A percentile compares a stretch with the other conserved stretches of the same genome.
These are phyloP conservation scores for Colletotrichum liriopes DNA, from an alignment of 2,329 filamentous ascomycete species.

Conservation along the genomic window DNA sequence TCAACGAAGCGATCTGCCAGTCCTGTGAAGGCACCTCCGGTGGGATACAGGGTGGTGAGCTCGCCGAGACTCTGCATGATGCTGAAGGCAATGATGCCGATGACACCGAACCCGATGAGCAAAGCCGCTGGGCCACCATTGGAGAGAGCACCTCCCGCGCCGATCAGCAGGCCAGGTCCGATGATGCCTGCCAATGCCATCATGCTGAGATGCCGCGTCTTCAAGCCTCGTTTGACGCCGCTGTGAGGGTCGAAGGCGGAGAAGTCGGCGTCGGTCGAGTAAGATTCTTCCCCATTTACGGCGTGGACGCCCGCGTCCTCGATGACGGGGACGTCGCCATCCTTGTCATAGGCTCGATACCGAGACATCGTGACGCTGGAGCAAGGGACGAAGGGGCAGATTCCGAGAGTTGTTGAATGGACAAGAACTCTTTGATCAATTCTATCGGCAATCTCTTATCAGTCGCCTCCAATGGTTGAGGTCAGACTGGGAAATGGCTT, in stretches of 20 bases:
- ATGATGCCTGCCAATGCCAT: slow-evolving; percentile 75
- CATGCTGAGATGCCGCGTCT: slow-evolving; percentile 78
- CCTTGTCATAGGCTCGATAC: slow-evolving; percentile 39
- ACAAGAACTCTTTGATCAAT: neutral
- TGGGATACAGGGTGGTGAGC: slow-evolving; percentile 81
- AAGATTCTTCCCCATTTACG: slow-evolving; percentile 7
- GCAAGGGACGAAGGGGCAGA: neutral
- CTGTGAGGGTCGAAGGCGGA: slow-evolving; percentile 70
- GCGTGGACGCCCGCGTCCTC: slow-evolving; percentile 14
- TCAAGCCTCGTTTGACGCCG: slow-evolving; percentile 79
- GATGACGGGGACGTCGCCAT: slow-evolving; percentile 31
- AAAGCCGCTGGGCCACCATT: slow-evolving; percentile 80
- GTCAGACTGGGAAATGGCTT: neutral
- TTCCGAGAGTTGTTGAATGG: neutral
- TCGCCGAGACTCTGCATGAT: slow-evolving; percentile 84
- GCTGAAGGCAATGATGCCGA: slow-evolving; percentile 77
- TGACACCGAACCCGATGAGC: slow-evolving; percentile 80
- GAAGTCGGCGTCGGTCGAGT: slow-evolving; percentile 60
- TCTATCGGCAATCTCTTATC: neutral
- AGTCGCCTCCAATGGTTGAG: neutral
- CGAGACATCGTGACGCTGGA: slow-evolving; percentile 20
- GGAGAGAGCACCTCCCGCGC: slow-evolving; percentile 78
- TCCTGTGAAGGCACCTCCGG: slow-evolving; percentile 79
- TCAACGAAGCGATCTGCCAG: slow-evolving; percentile 81
- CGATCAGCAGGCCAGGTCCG: slow-evolving; percentile 81